Evolutionary conservation across 2,329 filamentous ascomycete genomes (phyloP), one percentile per base, ranked within the genome.

Genomic region (Paracoccidioides lutzii): DNA sequence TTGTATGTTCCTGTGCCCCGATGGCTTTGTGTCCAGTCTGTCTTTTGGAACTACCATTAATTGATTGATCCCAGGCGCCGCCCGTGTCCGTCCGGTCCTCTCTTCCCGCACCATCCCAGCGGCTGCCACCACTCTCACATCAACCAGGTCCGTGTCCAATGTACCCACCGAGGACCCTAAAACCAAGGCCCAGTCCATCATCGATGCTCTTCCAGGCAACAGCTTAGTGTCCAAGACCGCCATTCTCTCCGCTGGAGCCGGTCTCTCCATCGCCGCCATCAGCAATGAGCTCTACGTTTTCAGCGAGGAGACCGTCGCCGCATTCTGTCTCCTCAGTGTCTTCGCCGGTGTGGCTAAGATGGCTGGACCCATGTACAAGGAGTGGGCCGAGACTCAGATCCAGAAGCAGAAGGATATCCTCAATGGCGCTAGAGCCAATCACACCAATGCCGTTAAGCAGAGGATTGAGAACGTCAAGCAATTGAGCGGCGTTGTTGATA

Each of bases 271-370:
- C 74, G 95, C 93, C 72, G 93, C 90, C 69, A 90, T 98, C 77
- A 94, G 88, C 84, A 98, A 95, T 78, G 93, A 98, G 83, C 90
- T 97, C 80, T 97, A 96, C 77, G 90, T 98, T 73, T 81, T 98
- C 77, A 98, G 98, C 79, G 93, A 98, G 81, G 93, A 98, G 81
- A 87, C 90, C 61, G 87, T 98, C 71, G 88, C 95, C 70, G 88
- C 88, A 64, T 82, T 98, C 77, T 93, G 87, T 74, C 81, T 98
- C 68, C 79, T 97, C 71, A 89, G 86, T 72, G 88, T 97, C 71
- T 98, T 95, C 86, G 85, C 80, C 69, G 89, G 84, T 60, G 81
- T 95, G 67, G 91, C 88, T 78, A 93, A 94, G 77, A 96, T 89
- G 73, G 90, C 88, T 69, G 93, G 91, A 55, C 93, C 93, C 59